Percentiles rank a stretch among this genome's conserved stretches.
These are phyloP conservation scores for Thalia dealbata DNA, from an alignment of 176 grass and related monocot genomes.

Conservation along the genomic window DNA sequence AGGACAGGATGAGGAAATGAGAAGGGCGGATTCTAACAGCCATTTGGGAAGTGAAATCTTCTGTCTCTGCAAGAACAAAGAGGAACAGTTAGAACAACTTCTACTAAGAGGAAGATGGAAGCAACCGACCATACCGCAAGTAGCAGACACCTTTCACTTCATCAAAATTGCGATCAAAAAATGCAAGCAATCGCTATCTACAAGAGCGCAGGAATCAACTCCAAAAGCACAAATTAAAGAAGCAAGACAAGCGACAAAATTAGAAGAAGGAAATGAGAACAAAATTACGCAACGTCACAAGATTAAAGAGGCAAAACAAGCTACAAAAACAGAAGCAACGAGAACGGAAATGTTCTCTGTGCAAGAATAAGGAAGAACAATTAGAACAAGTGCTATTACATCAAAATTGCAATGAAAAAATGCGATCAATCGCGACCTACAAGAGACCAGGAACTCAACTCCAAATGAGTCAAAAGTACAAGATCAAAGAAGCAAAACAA, in stretches of 20 bases:
- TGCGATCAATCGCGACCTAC: no score
- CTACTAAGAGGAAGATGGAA: background rate
- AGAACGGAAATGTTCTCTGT: no score
- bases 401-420: no score
- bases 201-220: background rate
- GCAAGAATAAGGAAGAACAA: no score
- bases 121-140: background rate
- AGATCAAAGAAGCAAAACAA: background rate
- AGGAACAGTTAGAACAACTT: slow-evolving; percentile 1
- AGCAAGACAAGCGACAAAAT: background rate
- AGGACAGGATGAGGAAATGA: slow-evolving; percentile 37
- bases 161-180: background rate
- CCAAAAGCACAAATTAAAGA: background rate
- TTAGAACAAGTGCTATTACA: no score
- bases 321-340: no score
- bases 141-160: background rate
- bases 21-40: background rate
- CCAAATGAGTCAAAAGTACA: background rate
- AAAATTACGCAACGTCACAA: no score
- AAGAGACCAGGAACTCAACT: no score
- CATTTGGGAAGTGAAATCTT: background rate
- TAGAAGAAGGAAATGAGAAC: no score
- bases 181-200: background rate
- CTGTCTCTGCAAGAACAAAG: background rate
- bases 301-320: no score